Percentiles rank a stretch among this genome's conserved stretches.
Conservation (phyloP, 2,329 filamentous ascomycete genomes). For the Chrysosporium keratinophilum region DNA sequence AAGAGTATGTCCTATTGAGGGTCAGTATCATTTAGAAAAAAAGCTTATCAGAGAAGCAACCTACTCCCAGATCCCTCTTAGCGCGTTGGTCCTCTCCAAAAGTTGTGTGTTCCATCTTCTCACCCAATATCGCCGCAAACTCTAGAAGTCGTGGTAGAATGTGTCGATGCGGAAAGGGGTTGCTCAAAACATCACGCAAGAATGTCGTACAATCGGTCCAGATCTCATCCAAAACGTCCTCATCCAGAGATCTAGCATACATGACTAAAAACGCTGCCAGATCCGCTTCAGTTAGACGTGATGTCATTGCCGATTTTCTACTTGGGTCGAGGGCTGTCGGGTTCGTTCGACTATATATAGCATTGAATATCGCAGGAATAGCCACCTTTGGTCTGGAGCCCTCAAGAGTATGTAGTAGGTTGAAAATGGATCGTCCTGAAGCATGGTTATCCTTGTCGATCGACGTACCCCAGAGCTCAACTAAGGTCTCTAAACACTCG, state of each 20-base stretch:
- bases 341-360: slow-evolving; percentile 89
- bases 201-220: slow-evolving; percentile 93
- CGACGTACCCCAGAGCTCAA: slow-evolving; percentile 65
- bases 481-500: slow-evolving; percentile 84
- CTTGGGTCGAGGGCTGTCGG: slow-evolving; percentile 65
- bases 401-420: slow-evolving; percentile 79
- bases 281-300: slow-evolving; percentile 71
- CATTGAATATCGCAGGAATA: slow-evolving; percentile 88
- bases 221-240: slow-evolving; percentile 96
- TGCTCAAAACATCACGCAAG: slow-evolving; percentile 75
- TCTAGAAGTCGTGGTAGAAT: slow-evolving; percentile 76
- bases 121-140: slow-evolving; percentile 78
- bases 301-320: slow-evolving; percentile 78
- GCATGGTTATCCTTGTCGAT: slow-evolving; percentile 39
- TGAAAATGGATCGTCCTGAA: slow-evolving; percentile 60
- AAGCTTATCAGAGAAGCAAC: slow-evolving; percentile 27
- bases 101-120: slow-evolving; percentile 95
- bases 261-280: slow-evolving; percentile 81
- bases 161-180: slow-evolving; percentile 89
- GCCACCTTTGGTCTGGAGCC: slow-evolving; percentile 84
- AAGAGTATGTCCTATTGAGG: slow-evolving; percentile 67
- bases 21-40: slow-evolving; percentile 18
- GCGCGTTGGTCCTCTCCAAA: slow-evolving; percentile 91
- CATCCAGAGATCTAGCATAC: slow-evolving; percentile 80
- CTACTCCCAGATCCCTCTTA: slow-evolving; percentile 75